phyloP scores from a whole-genome alignment of 2,329 filamentous ascomycete species.

The Alternaria solani region DNA sequence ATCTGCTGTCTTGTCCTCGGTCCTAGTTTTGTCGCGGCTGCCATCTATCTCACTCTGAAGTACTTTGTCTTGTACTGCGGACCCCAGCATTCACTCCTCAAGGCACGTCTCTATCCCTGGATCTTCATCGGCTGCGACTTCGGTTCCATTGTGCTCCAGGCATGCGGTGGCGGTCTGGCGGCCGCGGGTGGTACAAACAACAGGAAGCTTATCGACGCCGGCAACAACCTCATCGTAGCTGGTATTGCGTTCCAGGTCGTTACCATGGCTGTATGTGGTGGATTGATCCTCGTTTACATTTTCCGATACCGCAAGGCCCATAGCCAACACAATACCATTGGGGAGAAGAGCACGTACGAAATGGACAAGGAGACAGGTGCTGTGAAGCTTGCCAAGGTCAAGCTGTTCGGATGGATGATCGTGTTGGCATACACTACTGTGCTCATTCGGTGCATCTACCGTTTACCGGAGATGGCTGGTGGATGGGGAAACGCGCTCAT shows the following conservation, averaged over 20 bases:
- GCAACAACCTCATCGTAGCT: constrained; percentile 64
- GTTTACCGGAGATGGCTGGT: constrained; percentile 56
- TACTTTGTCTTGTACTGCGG: constrained; percentile 57
- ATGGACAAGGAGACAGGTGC: constrained; percentile 32
- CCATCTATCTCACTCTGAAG: constrained; percentile 58
- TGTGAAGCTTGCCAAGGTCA: constrained; percentile 26
- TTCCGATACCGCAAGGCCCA: constrained; percentile 33
- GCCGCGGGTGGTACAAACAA: constrained; percentile 47
- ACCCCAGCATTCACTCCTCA: constrained; percentile 51
- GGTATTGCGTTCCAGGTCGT: constrained; percentile 65
- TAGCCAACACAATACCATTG: constrained; percentile 8
- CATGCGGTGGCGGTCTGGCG: constrained; percentile 63
- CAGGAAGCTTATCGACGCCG: constrained; percentile 49
- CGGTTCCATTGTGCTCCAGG: constrained; percentile 63
- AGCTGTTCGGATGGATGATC: constrained; percentile 38
- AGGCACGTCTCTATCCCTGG: constrained; percentile 59
- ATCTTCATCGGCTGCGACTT: constrained; percentile 67
- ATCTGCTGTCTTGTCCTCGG: constrained; percentile 55
- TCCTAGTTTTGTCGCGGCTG: constrained; percentile 56
- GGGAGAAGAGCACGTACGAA: constrained; percentile 37
- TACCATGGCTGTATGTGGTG: constrained; percentile 59
- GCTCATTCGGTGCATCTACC: constrained; percentile 57
- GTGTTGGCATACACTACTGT: constrained; percentile 53
- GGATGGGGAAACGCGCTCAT: constrained; percentile 56
- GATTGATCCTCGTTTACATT: constrained; percentile 48